Evolutionary conservation across 495 filamentous ascomycete genomes (phyloP), one percentile per base, ranked within the genome.

Genomic region (Penicillium pulvis): DNA sequence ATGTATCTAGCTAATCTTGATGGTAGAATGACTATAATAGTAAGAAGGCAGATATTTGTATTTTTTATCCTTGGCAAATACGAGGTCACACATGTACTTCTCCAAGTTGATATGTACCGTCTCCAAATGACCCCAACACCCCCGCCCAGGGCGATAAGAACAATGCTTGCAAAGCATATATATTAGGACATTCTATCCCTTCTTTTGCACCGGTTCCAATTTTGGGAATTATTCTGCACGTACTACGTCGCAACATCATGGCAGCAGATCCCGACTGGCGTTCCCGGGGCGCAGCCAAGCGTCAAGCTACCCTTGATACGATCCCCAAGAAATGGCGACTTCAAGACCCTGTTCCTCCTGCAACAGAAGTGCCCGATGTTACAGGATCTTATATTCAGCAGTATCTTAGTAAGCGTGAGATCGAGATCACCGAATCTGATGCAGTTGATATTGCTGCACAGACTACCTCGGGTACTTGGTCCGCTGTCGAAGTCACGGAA

Each of bases 251-350:
- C 33, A 16, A 17, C 1, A 42, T 11, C 28, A 57, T 49, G 44
- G 44, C 20, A n/a, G n/a, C 41, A 23, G 39, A 56, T 8, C 16
- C 53, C 17, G 35, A 47, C 47, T 87, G 83, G 83, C 66, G 78
- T 66, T 43, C 56, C 5, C 59, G 67, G 12, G 84, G 73, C 6
- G 71, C 76, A 48, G 66, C 66, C 12, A 89, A 89, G 66, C 75
- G 82, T 24, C 71, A 80, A 23, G 71, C 81, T 3, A 80, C 85
- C 49, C 69, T 79, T 19, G 65, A 76, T 7, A 71, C 81, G 0
- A 88, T 89, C 49, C 85, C 86, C 1, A 41, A 73, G 41, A 77
- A 81, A 71, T 88, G 86, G 85, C 74, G 74, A 11, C 60, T 89
- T 6, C 42, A 74, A 10, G 65, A 65, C 12, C 70, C 71, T 3